A percentile compares a stretch with the other conserved stretches of the same genome.
Evolutionary conservation across 2,329 filamentous ascomycete genomes (phyloP).

Genomic region (Pseudophaeomoniella oleicola): DNA sequence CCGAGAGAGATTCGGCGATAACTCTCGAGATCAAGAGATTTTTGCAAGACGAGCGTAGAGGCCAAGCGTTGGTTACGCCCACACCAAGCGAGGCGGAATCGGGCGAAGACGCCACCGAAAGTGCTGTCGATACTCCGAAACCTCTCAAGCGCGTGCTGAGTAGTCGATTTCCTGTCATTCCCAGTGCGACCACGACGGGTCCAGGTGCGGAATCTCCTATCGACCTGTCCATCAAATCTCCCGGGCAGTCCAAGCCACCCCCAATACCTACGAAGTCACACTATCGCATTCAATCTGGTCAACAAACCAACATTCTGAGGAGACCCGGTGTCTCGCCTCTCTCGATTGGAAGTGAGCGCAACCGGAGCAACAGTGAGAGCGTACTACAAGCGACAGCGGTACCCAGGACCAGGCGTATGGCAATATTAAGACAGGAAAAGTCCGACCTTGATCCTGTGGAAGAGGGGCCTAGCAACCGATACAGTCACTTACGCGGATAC

Average conservation of each 20-base stretch:
- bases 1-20: slow-evolving; percentile 45
- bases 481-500: slow-evolving; percentile 40
- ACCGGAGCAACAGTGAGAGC: slow-evolving; percentile 48
- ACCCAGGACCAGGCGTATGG: slow-evolving; percentile 43
- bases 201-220: slow-evolving; percentile 34
- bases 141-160: slow-evolving; percentile 42
- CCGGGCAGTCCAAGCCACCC: slow-evolving; percentile 39
- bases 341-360: slow-evolving; percentile 47
- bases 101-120: slow-evolving; percentile 46
- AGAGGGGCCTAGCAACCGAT: slow-evolving; percentile 34
- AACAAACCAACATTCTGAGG: slow-evolving; percentile 34
- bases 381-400: slow-evolving; percentile 32
- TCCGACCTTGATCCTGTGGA: slow-evolving; percentile 39
- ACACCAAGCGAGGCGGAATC: slow-evolving; percentile 27
- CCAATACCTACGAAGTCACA: slow-evolving; percentile 72
- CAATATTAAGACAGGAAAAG: slow-evolving; percentile 42
- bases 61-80: slow-evolving; percentile 19
- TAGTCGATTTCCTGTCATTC: slow-evolving; percentile 44
- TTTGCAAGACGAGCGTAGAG: slow-evolving; percentile 27
- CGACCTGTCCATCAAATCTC: slow-evolving; percentile 47
- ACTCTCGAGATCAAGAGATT: slow-evolving; percentile 47
- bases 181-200: slow-evolving; percentile 39
- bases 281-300: slow-evolving; percentile 43
- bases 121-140: slow-evolving; percentile 61
- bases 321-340: slow-evolving; percentile 58